These are phyloP conservation scores for Rhizopogon salebrosus DNA, from an alignment of 768 basidiomycete species.

Conservation along the genomic window DNA sequence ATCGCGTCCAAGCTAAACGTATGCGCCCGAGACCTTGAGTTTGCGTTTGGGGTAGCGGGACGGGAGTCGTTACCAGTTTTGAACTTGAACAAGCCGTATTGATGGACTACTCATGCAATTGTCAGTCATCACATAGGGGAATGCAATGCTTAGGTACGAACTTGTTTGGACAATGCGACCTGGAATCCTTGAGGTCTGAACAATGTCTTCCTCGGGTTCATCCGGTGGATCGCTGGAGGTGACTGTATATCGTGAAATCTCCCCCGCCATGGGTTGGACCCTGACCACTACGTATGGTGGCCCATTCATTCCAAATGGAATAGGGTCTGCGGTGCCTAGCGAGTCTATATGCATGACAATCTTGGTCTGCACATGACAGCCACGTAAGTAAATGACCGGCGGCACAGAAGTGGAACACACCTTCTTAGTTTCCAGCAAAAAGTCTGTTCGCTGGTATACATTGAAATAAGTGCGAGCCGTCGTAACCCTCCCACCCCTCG, in stretches of 20 bases:
- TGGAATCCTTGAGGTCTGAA: conserved; percentile 70
- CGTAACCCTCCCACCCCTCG: conserved; percentile 52
- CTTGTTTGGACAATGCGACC: conserved; percentile 78
- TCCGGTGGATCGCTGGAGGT: conserved; percentile 70
- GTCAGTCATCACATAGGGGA: neutral
- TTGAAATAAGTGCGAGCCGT: conserved; percentile 84
- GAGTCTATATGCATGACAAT: conserved; percentile 85
- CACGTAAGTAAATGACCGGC: conserved; percentile 6
- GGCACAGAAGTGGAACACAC: conserved; percentile 33
- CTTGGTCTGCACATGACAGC: conserved; percentile 55
- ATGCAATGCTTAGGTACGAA: conserved; percentile 33
- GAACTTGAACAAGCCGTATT: conserved; percentile 87
- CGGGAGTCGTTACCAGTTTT: conserved; percentile 67
- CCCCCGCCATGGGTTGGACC: conserved; percentile 80
- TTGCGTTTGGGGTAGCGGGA: conserved; percentile 83
- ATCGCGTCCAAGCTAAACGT: conserved; percentile 89
- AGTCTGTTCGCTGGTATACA: conserved; percentile 78
- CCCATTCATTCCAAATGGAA: conserved; percentile 66
- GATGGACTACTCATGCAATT: conserved; percentile 53
- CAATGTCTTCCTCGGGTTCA: conserved; percentile 76
- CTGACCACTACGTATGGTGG: conserved; percentile 79
- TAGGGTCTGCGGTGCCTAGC: conserved; percentile 64
- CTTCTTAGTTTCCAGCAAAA: conserved; percentile 75
- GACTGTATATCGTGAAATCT: conserved; percentile 74
- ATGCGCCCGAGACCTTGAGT: conserved; percentile 67